A percentile compares a stretch with the other conserved stretches of the same genome.
phyloP scores from a whole-genome alignment of 2,329 filamentous ascomycete species.

The Rutstroemia sp. region DNA sequence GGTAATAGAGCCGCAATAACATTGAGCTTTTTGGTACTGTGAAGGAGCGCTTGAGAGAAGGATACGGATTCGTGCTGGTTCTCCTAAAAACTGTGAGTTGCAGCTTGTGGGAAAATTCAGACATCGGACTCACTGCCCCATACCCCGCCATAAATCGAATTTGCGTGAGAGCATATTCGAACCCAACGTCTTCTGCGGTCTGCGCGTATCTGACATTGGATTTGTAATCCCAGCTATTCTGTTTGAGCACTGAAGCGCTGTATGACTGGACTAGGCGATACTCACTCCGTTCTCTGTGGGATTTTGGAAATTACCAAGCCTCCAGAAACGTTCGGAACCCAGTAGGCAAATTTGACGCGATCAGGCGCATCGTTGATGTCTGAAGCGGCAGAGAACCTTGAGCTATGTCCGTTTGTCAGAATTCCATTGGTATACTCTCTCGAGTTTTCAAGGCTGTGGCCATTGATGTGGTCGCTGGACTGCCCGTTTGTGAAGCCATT shows the following conservation, averaged over 20 bases:
- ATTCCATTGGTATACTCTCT: neutral
- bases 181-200: slow-evolving; percentile 40
- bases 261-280: neutral
- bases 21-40: slow-evolving; percentile 40
- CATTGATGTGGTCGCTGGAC: neutral
- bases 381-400: slow-evolving; percentile 23
- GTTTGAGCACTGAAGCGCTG: neutral
- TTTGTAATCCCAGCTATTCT: slow-evolving; percentile 38
- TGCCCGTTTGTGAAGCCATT: neutral
- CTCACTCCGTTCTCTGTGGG: slow-evolving; percentile 35
- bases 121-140: slow-evolving; percentile 30
- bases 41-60: slow-evolving; percentile 43
- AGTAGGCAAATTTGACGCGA: slow-evolving; percentile 42
- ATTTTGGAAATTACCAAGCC: slow-evolving; percentile 47
- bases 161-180: slow-evolving; percentile 45
- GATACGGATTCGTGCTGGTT: slow-evolving; percentile 46
- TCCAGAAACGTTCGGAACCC: slow-evolving; percentile 47
- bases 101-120: neutral
- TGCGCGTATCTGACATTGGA: slow-evolving; percentile 42
- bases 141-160: slow-evolving; percentile 47
- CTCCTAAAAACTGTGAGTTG: slow-evolving; percentile 12
- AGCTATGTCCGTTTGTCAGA: slow-evolving; percentile 5
- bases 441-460: too few species aligned
- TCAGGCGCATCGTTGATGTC: slow-evolving; percentile 37
- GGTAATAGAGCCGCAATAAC: slow-evolving; percentile 45